Evolutionary conservation across 805 yeast species (phyloP), one percentile per base, ranked within the genome.

Genomic region (Starmerella vaccinii): DNA sequence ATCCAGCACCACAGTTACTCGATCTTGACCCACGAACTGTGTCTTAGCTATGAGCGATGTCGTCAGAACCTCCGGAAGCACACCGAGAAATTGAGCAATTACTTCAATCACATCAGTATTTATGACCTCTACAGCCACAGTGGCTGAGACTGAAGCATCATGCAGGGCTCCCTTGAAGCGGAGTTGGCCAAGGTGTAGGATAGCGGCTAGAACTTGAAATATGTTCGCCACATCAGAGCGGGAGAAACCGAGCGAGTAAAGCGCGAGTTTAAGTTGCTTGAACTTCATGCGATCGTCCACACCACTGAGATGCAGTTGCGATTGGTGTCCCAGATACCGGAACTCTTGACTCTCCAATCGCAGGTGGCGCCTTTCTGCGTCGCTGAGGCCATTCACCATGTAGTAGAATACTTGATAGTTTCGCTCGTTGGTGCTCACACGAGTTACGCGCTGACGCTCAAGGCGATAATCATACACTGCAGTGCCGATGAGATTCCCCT

Each of bases 341-440:
- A 65, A 70, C 26, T 68, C 65, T 23, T 49, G 56, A 24, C 66
- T 63, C 32, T 61, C 62, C 30, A 77, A 65, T 5, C 69, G 72
- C 45, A 76, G 67, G 30, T 69, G 70, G 6, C 63, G 60, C 19
- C 76, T 64, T 41, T 70, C 71, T 7, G 67, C 58, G 12, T 63
- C 60, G n/a, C 71, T 67, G 46, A 70, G 68, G 1, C 82, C 82
- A 49, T 72, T 71, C 18, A 78, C 64, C 48, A 78, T 70, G 58
- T 76, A 78, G 61, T 78, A 78, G 57, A 78, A 77, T 2, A 77
- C 73, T 57, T 78, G 81, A 62, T 75, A 78, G 62, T 78, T 78
- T 47, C 82, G 68, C 64, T 78, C 83, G 30, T 71, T 67, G 5
- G 68, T 61, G 33, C 76, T 72, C 40, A 76, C 78, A 34, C 67